Conservation (phyloP, 2,329 filamentous ascomycete species). For the Trichoderma sp. region DNA sequence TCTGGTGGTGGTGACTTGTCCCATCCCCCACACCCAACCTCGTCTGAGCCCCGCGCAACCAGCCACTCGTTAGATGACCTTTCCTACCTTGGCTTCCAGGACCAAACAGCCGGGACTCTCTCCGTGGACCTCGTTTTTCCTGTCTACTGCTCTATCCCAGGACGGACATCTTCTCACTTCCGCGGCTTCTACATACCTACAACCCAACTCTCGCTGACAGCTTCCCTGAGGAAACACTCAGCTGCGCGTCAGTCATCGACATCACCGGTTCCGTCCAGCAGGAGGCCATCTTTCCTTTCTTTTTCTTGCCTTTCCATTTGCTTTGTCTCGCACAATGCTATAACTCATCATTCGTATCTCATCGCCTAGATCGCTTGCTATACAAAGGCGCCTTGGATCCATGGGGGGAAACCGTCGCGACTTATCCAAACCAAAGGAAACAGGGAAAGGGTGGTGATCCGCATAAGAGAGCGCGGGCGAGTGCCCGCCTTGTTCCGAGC, state of each 20-base stretch:
- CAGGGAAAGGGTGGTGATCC: slow-evolving; percentile 9
- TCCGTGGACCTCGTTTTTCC: slow-evolving; percentile 10
- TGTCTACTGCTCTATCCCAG: background rate
- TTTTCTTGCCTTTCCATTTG: background rate
- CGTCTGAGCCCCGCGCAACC: slow-evolving; percentile 17
- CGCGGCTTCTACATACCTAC: background rate
- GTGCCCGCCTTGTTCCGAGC: slow-evolving; percentile 29
- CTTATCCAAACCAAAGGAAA: slow-evolving; percentile 28
- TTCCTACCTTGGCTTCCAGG: slow-evolving; percentile 17
- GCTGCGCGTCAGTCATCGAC: background rate
- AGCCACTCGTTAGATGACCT: background rate
- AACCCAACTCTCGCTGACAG: background rate
- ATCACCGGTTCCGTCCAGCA: slow-evolving; percentile 8
- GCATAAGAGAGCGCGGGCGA: slow-evolving; percentile 24
- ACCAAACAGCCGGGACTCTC: slow-evolving; percentile 21
- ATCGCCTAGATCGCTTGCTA: slow-evolving; percentile 30
- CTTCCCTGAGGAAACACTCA: background rate
- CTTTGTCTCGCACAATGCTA: slow-evolving; percentile 23
- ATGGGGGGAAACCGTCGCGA: slow-evolving; percentile 16
- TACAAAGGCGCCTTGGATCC: slow-evolving; percentile 27
- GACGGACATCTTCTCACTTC: background rate
- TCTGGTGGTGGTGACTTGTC: background rate
- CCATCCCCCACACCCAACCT: slow-evolving; percentile 11
- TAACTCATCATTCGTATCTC: slow-evolving; percentile 30
- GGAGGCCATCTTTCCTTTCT: background rate